Conservation (phyloP, 2,329 filamentous ascomycete species). For the Tolypocladium ovalisporum region DNA sequence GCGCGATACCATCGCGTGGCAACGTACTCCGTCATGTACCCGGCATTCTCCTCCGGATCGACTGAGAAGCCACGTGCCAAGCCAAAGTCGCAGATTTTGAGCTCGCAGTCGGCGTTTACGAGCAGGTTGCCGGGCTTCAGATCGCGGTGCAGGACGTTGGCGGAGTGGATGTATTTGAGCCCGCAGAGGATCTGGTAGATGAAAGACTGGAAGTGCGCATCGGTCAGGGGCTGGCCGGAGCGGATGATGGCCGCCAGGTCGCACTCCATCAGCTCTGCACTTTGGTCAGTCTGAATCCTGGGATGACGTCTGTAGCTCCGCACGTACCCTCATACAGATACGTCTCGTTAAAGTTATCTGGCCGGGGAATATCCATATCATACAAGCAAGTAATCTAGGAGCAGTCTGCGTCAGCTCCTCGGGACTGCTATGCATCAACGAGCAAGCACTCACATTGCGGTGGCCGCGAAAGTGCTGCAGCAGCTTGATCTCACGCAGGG, state of each 20-base stretch:
- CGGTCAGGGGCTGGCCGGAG: conserved; percentile 91
- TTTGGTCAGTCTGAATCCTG: not conserved
- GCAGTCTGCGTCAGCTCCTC: not conserved
- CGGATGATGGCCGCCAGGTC: conserved; percentile 96
- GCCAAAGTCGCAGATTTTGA: conserved; percentile 98
- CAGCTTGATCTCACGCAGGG: conserved; percentile 95
- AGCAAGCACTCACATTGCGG: conserved; percentile 54
- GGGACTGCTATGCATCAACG: not conserved
- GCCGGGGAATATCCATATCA: conserved; percentile 97
- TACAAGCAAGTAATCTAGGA: conserved; percentile 91
- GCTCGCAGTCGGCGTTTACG: conserved; percentile 97
- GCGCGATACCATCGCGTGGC: conserved; percentile 92
- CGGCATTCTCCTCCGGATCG: conserved; percentile 95
- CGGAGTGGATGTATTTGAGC: conserved; percentile 97
- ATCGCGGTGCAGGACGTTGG: conserved; percentile 93
- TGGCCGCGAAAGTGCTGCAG: conserved; percentile 93
- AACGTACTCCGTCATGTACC: conserved; percentile 99
- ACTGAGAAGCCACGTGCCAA: conserved; percentile 93
- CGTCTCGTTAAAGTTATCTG: conserved; percentile 97
- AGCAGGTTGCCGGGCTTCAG: conserved; percentile 94
- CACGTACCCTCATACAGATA: conserved; percentile 90
- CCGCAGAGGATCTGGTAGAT: conserved; percentile 99
- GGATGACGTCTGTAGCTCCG: not conserved
- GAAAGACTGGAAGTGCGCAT: conserved; percentile 98
- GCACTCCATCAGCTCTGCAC: conserved; percentile 92